Evolutionary conservation across 257 asterid species (phyloP), one percentile per base, ranked within the genome.

Genomic region (Lycium barbarum): DNA sequence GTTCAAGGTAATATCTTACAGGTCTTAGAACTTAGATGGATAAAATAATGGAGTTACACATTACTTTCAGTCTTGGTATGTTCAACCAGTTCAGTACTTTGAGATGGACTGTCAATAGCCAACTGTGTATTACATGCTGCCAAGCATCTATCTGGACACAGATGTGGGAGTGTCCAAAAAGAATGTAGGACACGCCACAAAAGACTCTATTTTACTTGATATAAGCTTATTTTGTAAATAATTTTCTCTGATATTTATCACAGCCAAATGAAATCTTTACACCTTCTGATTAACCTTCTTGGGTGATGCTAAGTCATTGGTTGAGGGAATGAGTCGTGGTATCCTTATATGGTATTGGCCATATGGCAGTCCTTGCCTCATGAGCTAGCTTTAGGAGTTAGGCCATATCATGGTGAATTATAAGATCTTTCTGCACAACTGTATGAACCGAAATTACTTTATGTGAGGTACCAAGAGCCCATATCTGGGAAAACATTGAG

Each of bases 101-200:
- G 79, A 7, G 54, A 38, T 70, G 54, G 53, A 38, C 53, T 17
- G 79, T 70, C 33, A 17, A 68, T 68, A 36, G 15, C 76, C 13
- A 14, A 13, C 3, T 15, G 11, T 68, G 53, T 68, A 67, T 67
- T 74, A 13, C 43, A 76, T 51, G 63, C 82, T 76, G 45, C 13
- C 47, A 26, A 76, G 18, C 38, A 76, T 76, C 45, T 17, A 51
- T 76, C 63, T 26, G 22, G 62, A 51, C 40, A 74, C 45, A 51
- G 62, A 76, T 3, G 62, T 76, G 81, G 20, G 45, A 13, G 81
- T 76, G 62, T 51, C 81, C 81, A 51, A 74, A 49, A 51, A 10
- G 22, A 74, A 74, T 7, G 45, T 51, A 49, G 81, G 20, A 7
- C 45, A 49, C 4, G 8, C 62, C 81, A 76, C 45, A 13, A 11